Evolutionary conservation across 352 stramenopile genomes (phyloP).

Genomic region (Pythium inflatum): DNA sequence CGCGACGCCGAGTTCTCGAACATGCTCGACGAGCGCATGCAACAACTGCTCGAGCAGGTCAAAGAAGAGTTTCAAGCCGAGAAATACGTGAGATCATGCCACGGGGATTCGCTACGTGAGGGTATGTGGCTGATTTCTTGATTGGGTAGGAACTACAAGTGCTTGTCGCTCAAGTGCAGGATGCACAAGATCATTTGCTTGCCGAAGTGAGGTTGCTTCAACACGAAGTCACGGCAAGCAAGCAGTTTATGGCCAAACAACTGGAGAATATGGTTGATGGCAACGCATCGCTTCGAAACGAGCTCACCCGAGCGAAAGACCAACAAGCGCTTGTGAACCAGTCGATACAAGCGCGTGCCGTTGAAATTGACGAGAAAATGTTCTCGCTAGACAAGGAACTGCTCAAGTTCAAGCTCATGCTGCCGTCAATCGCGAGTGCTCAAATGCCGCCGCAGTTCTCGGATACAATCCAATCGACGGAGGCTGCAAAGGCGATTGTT

Average conservation of each 20-base stretch:
- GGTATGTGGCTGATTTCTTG: too few relatives aligned
- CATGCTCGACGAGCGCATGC: constrained; percentile 40
- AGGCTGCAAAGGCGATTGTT: constrained; percentile 9
- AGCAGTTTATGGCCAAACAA: constrained; percentile 46
- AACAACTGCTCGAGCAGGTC: constrained; percentile 36
- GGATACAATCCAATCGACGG: background rate
- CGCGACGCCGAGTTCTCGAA: constrained; percentile 40
- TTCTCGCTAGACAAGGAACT: constrained; percentile 70
- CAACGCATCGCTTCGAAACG: constrained; percentile 44
- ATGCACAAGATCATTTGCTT: constrained; percentile 47
- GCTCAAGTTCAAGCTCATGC: constrained; percentile 61
- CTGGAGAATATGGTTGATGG: constrained; percentile 50
- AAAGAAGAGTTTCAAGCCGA: constrained; percentile 40
- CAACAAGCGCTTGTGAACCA: constrained; percentile 39
- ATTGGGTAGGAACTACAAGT: constrained; percentile 48
- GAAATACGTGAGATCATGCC: constrained; percentile 38
- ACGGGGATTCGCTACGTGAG: too few relatives aligned
- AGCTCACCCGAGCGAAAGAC: constrained; percentile 37
- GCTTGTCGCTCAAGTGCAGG: constrained; percentile 46
- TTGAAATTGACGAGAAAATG: constrained; percentile 60
- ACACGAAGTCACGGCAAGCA: constrained; percentile 43
- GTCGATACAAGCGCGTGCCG: constrained; percentile 31
- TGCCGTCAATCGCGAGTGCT: constrained; percentile 49
- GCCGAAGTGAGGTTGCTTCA: constrained; percentile 52
- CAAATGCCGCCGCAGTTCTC: constrained; percentile 37